These are phyloP conservation scores for Moniliella sp. DNA, from an alignment of 1,284 basidiomycete species.

Conservation along the genomic window DNA sequence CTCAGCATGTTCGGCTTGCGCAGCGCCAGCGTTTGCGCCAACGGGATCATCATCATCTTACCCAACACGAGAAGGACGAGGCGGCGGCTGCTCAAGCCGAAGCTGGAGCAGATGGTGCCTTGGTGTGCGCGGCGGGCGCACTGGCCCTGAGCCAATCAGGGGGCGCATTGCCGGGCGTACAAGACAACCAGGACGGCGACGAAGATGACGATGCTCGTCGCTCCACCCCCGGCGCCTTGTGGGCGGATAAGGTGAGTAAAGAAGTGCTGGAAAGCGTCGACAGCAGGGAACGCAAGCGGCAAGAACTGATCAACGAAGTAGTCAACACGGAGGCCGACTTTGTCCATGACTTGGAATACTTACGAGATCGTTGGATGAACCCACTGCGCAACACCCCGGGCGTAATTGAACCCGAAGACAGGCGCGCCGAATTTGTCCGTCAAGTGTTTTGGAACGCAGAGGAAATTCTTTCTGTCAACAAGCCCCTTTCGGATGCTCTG, in stretches of 20 bases:
- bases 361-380: slow-evolving; percentile 88
- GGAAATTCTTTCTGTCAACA: slow-evolving; percentile 80
- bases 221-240: slow-evolving; percentile 51
- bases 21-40: no score
- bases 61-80: no score
- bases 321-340: slow-evolving; percentile 96
- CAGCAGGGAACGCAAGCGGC: slow-evolving; percentile 78
- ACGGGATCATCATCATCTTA: no score
- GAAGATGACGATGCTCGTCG: no score
- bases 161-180: no score
- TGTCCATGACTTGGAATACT: slow-evolving; percentile 88
- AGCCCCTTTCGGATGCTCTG: slow-evolving; percentile 67
- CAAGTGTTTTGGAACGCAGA: slow-evolving; percentile 96
- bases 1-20: slow-evolving; percentile 79
- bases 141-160: no score
- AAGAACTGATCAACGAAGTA: slow-evolving; percentile 97
- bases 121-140: no score
- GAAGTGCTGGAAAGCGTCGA: slow-evolving; percentile 79
- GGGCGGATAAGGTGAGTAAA: slow-evolving; percentile 85
- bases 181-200: no score
- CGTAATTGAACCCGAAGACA: slow-evolving; percentile 55
- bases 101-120: no score
- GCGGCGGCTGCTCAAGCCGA: no score
- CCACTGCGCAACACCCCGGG: slow-evolving; percentile 47
- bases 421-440: slow-evolving; percentile 65